These are phyloP conservation scores for Phallus indusiatus DNA, from an alignment of 768 basidiomycete genomes.

Conservation along the genomic window DNA sequence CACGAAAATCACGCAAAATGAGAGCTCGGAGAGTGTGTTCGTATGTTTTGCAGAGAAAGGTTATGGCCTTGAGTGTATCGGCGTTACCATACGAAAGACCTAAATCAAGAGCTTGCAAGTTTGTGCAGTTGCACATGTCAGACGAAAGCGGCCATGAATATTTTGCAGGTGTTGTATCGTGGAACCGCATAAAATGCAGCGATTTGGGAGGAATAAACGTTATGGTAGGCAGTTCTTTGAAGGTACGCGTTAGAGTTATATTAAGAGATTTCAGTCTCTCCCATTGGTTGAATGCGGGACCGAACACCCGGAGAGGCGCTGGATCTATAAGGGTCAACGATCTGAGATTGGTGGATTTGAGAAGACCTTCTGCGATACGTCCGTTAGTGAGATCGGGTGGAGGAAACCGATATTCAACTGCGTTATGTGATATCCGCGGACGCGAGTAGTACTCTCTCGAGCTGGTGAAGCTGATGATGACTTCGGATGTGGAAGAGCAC, in stretches of 20 bases:
- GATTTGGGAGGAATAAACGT: constrained; percentile 12
- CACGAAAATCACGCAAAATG: neutral
- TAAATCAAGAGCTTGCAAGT: constrained; percentile 12
- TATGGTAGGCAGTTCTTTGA: constrained; percentile 8
- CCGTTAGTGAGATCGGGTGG: constrained; percentile 8
- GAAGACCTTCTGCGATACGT: constrained; percentile 11
- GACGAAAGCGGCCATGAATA: constrained; percentile 13
- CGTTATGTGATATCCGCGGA: neutral
- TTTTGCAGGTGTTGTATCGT: neutral
- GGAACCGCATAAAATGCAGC: constrained; percentile 9
- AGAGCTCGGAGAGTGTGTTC: constrained; percentile 13
- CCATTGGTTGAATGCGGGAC: constrained; percentile 12
- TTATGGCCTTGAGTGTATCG: constrained; percentile 2
- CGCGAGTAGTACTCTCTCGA: neutral
- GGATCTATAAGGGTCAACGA: constrained; percentile 11
- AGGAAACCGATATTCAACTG: neutral
- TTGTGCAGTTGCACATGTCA: constrained; percentile 12
- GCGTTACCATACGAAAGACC: constrained; percentile 1
- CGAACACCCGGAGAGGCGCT: constrained; percentile 12
- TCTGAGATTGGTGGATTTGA: constrained; percentile 11
- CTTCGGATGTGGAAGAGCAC: constrained; percentile 9
- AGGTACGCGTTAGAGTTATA: constrained; percentile 10
- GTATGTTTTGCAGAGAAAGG: constrained; percentile 12
- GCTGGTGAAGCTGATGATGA: constrained; percentile 9
- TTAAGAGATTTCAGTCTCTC: constrained; percentile 1